Evolutionary conservation across 2,329 filamentous ascomycete genomes (phyloP), one percentile per base, ranked within the genome.

Genomic region (Lecanicillium sp.): DNA sequence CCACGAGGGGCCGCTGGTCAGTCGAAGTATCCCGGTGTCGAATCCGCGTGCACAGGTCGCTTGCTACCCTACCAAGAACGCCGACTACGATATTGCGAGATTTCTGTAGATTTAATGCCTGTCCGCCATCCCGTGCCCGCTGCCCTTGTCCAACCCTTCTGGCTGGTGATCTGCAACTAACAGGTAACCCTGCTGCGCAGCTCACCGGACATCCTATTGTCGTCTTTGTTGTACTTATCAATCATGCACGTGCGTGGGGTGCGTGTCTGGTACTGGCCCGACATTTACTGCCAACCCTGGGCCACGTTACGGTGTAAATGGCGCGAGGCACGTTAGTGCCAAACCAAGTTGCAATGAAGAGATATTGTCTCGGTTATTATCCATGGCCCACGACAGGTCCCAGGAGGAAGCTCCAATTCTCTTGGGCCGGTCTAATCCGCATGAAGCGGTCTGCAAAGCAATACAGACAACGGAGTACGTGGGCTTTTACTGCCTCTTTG

Each of bases 1-100:
- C 37, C 44, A 47, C 44, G 44, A 27, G 44, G 44, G 7, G 14
- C n/a, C n/a, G n/a, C 32, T 36, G 42, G 24, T 44, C 42, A 44
- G 42, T 44, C 42, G 12, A 20, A 15, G 27, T 39, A 20, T n/a
- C 33, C 44, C 33, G 44, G 17, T 47, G 44, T 11, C 24, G 19
- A 15, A 30, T 47, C 20, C 44, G 44, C 36, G 44, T 40, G 44
- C 35, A n/a, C n/a, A n/a, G n/a, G 14, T 4, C 17, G 19, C 15
- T 14, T 5, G 19, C 35, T 17, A 21, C 32, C 42, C 32, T 33
- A 19, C 12, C 37, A 2, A n/a, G n/a, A 5, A 37, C 21, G 35
- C 21, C 36, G n/a, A 26, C 17, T 14, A 30, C 26, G 12, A 15
- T 30, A 26, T n/a, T 36, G 35, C 26, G 30, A 44, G 41, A 20